Percentiles rank a stretch among this genome's conserved stretches.
phyloP scores from a whole-genome alignment of 192 early-diverging fungal species.

The Coemansia reversa region DNA sequence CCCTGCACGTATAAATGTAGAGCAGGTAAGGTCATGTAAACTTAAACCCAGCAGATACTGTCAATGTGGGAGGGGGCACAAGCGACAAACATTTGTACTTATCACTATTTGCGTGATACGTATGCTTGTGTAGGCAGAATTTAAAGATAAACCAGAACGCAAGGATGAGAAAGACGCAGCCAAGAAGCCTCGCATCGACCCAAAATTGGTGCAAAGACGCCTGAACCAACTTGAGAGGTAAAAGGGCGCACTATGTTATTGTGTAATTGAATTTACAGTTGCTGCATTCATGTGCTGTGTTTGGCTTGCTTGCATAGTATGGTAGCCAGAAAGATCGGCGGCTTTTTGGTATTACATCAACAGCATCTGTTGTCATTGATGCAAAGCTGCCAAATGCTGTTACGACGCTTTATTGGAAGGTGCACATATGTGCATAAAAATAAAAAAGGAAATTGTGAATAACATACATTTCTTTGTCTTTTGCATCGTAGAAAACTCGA shows the following conservation, averaged over 20 bases:
- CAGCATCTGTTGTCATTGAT: background rate
- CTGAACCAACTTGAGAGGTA: constrained; percentile 72
- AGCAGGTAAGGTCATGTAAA: constrained; percentile 49
- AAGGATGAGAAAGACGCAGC: constrained; percentile 20
- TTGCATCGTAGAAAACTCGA: constrained; percentile 63
- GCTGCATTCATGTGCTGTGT: background rate
- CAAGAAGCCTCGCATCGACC: constrained; percentile 53
- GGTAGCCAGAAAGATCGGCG: background rate
- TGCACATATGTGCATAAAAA: background rate
- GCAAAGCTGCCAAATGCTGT: background rate
- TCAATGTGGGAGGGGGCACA: background rate
- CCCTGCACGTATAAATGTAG: constrained; percentile 66
- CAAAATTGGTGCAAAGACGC: constrained; percentile 64
- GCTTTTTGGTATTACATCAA: background rate
- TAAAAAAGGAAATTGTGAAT: background rate
- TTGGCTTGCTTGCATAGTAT: constrained; percentile 4
- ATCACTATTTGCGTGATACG: background rate
- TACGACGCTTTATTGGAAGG: background rate
- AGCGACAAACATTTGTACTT: background rate
- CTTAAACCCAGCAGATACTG: background rate
- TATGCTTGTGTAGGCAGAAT: constrained; percentile 64
- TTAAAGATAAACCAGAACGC: constrained; percentile 68
- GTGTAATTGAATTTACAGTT: background rate
- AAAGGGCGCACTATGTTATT: background rate
- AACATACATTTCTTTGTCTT: background rate